These are phyloP conservation scores for Pyrus hybrid DNA, from an alignment of 331 rosid species.

Conservation along the genomic window DNA sequence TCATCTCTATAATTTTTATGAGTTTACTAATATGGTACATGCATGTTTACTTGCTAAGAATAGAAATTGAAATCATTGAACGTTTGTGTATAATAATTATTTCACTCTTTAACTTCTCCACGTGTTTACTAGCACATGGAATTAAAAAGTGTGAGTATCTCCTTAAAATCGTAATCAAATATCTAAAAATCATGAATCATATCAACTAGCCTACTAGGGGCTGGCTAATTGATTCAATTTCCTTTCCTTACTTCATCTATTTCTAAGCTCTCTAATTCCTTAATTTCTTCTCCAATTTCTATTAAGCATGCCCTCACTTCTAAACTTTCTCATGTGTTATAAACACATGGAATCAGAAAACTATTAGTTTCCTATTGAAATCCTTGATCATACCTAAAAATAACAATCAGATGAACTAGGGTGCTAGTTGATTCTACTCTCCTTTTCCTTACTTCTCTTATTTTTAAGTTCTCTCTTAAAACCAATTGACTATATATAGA, in stretches of 20 bases:
- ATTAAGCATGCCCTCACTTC: background rate
- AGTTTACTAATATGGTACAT: too few species aligned
- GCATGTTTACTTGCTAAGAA: background rate
- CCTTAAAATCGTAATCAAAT: background rate
- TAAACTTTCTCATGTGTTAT: background rate
- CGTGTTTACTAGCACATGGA: background rate
- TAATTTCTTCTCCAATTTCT: background rate
- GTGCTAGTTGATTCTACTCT: background rate
- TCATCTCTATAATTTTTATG: too few species aligned
- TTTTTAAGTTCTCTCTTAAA: too few species aligned
- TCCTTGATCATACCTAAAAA: background rate
- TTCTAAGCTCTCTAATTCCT: background rate
- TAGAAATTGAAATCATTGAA: background rate
- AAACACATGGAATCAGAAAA: background rate
- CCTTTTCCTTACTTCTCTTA: background rate
- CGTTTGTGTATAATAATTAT: rapidly evolving
- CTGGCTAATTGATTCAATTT: too few species aligned
- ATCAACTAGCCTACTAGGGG: too few species aligned
- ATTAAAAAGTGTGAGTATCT: too few species aligned
- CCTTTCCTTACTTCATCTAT: background rate
- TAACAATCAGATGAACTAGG: background rate
- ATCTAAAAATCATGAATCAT: too few species aligned
- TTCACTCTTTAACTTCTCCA: background rate
- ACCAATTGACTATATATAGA: background rate
- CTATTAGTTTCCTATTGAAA: background rate